Evolutionary conservation across 148 eudicot genomes (phyloP).

Genomic region (Rhododendron williamsianum): DNA sequence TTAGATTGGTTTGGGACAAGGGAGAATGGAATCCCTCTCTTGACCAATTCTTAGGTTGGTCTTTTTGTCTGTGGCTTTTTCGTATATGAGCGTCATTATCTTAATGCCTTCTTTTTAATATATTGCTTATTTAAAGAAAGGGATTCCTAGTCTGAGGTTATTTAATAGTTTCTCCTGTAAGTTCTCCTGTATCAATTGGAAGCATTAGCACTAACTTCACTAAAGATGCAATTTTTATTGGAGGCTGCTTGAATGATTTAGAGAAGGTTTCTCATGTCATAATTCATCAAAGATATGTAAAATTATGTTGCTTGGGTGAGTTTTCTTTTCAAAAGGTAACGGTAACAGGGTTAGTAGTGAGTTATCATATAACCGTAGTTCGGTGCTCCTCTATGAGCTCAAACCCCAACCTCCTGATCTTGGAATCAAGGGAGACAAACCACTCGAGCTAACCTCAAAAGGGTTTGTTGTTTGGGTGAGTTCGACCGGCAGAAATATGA

Average conservation of each 20-base stretch:
- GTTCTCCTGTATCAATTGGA: neutral
- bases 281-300: neutral
- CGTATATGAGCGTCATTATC: no score
- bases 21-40: no score
- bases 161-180: neutral
- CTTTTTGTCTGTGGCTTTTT: no score
- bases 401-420: neutral
- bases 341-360: neutral
- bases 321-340: neutral
- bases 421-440: neutral
- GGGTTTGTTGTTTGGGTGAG: neutral
- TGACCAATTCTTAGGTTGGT: no score
- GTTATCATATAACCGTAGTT: neutral
- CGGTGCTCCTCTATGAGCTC: neutral
- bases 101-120: no score
- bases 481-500: neutral
- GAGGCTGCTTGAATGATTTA: neutral
- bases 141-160: neutral
- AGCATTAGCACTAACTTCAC: neutral
- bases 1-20: no score
- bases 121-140: no score
- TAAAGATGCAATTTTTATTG: neutral
- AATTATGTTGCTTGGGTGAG: neutral
- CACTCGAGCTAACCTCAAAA: neutral
- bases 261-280: neutral